Evolutionary conservation across 257 asterid genomes (phyloP).

Genomic region (Capsicum pubescens): DNA sequence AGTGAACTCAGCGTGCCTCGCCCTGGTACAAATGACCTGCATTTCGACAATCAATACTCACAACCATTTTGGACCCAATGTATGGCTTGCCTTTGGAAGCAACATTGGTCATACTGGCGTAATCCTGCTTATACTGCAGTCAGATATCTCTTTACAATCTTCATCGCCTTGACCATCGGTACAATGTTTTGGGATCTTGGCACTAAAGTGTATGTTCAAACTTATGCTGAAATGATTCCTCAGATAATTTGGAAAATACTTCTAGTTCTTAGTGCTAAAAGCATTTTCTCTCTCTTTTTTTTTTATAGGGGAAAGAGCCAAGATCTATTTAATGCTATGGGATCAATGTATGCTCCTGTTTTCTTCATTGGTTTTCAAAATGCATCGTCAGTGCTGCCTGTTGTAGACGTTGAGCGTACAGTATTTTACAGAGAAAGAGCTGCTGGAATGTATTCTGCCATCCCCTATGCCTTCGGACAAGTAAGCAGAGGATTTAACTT

Average conservation of each 20-base stretch:
- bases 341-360: conserved; percentile 71
- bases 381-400: conserved; percentile 71
- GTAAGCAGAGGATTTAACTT: conserved; percentile 32
- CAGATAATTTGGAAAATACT: neutral
- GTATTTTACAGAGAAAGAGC: conserved; percentile 79
- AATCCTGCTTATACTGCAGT: conserved; percentile 26
- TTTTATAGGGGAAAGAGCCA: conserved; percentile 46
- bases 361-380: conserved; percentile 67
- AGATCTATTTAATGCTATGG: conserved; percentile 71
- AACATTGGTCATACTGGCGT: conserved; percentile 27
- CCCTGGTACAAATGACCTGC: conserved; percentile 5
- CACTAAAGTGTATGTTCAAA: conserved; percentile 12
- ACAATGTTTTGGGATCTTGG: conserved; percentile 25
- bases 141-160: neutral
- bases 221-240: neutral
- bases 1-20: neutral
- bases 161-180: conserved; percentile 11
- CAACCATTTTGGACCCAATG: conserved; percentile 27
- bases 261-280: conserved; percentile 20
- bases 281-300: neutral
- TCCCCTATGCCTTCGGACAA: conserved; percentile 83
- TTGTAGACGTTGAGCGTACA: conserved; percentile 74
- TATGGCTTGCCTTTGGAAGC: conserved; percentile 26
- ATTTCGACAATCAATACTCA: conserved; percentile 20
- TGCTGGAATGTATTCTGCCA: conserved; percentile 82